A percentile compares a stretch with the other conserved stretches of the same genome.
Conservation (phyloP, 805 yeast genomes). For the Saccharomyces paradoxus region DNA sequence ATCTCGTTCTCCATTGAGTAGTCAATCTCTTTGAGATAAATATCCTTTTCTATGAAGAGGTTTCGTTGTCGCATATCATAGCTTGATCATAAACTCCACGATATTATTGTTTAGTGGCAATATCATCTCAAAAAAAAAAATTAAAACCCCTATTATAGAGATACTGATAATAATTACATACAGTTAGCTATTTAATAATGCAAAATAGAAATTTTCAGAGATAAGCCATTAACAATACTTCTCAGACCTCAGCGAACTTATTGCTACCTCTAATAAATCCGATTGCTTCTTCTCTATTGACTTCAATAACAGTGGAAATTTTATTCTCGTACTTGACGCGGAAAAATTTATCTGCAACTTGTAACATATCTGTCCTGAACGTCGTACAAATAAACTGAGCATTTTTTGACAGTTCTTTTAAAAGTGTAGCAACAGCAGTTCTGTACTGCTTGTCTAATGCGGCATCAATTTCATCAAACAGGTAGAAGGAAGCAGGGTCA, state of each 20-base stretch:
- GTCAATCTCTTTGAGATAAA: not conserved
- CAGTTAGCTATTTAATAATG: not conserved
- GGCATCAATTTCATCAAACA: constrained; percentile 95
- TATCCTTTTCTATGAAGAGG: not conserved
- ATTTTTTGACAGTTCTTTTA: constrained; percentile 50
- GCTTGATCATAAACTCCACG: no score
- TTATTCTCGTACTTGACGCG: constrained; percentile 82
- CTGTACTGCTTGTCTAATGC: constrained; percentile 89
- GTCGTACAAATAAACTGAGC: constrained; percentile 97
- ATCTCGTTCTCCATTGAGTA: not conserved
- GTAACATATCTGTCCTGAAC: constrained; percentile 85
- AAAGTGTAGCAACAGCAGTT: constrained; percentile 72
- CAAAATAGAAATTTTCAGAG: constrained; percentile 1
- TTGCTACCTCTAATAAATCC: constrained; percentile 65
- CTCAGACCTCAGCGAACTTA: constrained; percentile 22
- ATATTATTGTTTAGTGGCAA: not conserved
- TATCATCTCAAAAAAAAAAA: not conserved
- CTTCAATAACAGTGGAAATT: constrained; percentile 68
- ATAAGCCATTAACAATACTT: not conserved
- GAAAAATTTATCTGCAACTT: constrained; percentile 76
- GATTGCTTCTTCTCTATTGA: constrained; percentile 64
- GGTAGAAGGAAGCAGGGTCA: constrained; percentile 94
- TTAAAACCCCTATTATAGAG: not conserved
- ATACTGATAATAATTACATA: not conserved
- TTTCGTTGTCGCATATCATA: not conserved